Evolutionary conservation across 768 basidiomycete species (phyloP), one percentile per base, ranked within the genome.

Genomic region (Multifurca ochricompacta): DNA sequence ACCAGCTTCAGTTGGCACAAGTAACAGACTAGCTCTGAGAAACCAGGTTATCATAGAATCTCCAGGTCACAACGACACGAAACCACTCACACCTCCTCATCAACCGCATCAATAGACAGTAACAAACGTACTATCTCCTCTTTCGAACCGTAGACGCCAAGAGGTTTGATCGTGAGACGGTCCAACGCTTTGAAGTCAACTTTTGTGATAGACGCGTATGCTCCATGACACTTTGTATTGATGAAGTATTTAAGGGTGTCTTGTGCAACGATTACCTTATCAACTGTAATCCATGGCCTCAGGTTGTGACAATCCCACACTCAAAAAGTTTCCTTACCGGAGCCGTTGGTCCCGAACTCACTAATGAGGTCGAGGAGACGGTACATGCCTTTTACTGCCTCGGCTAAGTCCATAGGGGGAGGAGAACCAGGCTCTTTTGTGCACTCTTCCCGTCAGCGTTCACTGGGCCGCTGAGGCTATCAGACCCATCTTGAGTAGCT

Each of bases 221-320:
- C 72, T 1, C 77, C 74, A 0, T 80, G 78, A 36, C 59, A 69
- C 7, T 80, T 36, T 18, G 62, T 63, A 48, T 82, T 77, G 57
- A 79, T 72, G 47, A 82, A 74, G 5, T 66, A 55, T 54, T 68
- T 65, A 9, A 83, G 65, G 0, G 77, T 75, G 1, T 73, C 68
- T 62, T 80, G 78, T 1, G 71, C 69, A 30, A 83, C 82, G 66
- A 82, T 76, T 23, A 83, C 72, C 61, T 84, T 83, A 54, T 82
- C 80, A 37, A 81, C 81, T 81, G 54, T 9, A 3, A 34, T 21
- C n/a, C 32, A 16, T 3, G n/a, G 2, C 1, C 4, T 41, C 8
- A 52, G 19, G 6, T 6, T 18, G n/a, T 1, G 6, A 2, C 4
- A 11, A n/a, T 5, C 18, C 11, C 3, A 16, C 18, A 40, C 23